Conservation (phyloP, 176 grass and related monocot genomes). For the Ensete glaucum region DNA sequence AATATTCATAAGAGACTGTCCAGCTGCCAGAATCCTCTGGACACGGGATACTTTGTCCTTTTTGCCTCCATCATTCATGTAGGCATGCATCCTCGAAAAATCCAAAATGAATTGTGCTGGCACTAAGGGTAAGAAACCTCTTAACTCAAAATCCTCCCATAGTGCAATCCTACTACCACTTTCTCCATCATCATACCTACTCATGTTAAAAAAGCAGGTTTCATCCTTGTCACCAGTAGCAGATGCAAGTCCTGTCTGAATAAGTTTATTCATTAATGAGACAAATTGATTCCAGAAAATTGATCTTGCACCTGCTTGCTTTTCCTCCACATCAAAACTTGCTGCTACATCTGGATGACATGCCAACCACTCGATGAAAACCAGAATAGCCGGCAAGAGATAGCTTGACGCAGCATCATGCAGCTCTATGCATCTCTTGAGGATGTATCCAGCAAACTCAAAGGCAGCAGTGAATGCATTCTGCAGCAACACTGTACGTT, state of each 20-base stretch:
- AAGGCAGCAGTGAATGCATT: conserved; percentile 70
- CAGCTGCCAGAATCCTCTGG: conserved; percentile 65
- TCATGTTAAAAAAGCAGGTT: conserved; percentile 77
- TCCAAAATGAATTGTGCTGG: conserved; percentile 83
- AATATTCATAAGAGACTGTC: conserved; percentile 41
- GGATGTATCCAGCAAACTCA: conserved; percentile 64
- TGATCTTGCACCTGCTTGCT: conserved; percentile 49
- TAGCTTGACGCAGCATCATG: conserved; percentile 56
- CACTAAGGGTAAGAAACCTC: conserved; percentile 64
- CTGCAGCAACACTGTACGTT: conserved; percentile 64
- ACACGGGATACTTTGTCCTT: conserved; percentile 61
- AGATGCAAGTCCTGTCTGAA: conserved; percentile 46
- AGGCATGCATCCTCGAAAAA: conserved; percentile 61
- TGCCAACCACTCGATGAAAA: conserved; percentile 90
- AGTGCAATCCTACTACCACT: conserved; percentile 63
- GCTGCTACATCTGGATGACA: conserved; percentile 58
- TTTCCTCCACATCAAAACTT: conserved; percentile 55
- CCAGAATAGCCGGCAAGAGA: conserved; percentile 63
- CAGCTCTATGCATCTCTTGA: conserved; percentile 65
- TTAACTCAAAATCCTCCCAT: conserved; percentile 85
- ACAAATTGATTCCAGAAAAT: conserved; percentile 92
- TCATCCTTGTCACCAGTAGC: conserved; percentile 55
- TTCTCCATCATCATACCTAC: conserved; percentile 61
- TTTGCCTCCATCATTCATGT: conserved; percentile 52
- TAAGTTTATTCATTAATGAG: conserved; percentile 68